Evolutionary conservation across 2,329 filamentous ascomycete genomes (phyloP).

Genomic region (Paecilomyces sp.): DNA sequence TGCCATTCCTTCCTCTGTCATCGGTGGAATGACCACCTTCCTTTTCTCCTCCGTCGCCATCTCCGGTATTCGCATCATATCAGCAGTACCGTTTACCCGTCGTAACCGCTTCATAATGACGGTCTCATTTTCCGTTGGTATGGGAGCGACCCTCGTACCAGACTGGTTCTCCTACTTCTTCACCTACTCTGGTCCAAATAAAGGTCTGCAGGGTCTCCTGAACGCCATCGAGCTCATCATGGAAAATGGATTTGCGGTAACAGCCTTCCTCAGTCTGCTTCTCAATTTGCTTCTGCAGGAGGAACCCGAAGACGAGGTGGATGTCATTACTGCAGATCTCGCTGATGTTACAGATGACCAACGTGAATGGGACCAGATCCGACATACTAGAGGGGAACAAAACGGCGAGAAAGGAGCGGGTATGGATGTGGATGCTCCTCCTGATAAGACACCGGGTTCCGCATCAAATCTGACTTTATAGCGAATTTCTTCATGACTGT

Average conservation of each 20-base stretch:
- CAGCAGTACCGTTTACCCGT: slow-evolving; percentile 55
- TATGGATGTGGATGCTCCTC: not conserved
- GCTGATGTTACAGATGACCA: slow-evolving; percentile 11
- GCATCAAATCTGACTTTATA: not conserved
- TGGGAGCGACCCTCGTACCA: slow-evolving; percentile 44
- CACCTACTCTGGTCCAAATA: slow-evolving; percentile 49
- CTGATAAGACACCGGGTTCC: not conserved
- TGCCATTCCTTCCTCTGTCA: slow-evolving; percentile 50
- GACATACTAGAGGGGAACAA: not conserved
- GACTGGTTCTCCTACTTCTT: slow-evolving; percentile 43
- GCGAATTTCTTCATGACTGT: not conserved
- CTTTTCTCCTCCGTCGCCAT: slow-evolving; percentile 60
- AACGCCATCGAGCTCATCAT: slow-evolving; percentile 57
- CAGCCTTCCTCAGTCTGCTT: slow-evolving; percentile 63
- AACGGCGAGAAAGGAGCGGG: not conserved
- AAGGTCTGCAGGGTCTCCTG: slow-evolving; percentile 55
- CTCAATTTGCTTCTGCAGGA: slow-evolving; percentile 68
- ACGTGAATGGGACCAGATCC: slow-evolving; percentile 6
- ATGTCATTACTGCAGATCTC: slow-evolving; percentile 16
- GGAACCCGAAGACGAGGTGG: slow-evolving; percentile 62
- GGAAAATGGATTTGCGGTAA: slow-evolving; percentile 56
- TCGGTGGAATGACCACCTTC: slow-evolving; percentile 53
- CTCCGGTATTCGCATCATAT: slow-evolving; percentile 60
- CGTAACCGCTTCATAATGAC: slow-evolving; percentile 62
- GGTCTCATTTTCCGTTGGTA: slow-evolving; percentile 53